phyloP scores from a whole-genome alignment of 2,329 filamentous ascomycete genomes.

The Fusarium penzigii region DNA sequence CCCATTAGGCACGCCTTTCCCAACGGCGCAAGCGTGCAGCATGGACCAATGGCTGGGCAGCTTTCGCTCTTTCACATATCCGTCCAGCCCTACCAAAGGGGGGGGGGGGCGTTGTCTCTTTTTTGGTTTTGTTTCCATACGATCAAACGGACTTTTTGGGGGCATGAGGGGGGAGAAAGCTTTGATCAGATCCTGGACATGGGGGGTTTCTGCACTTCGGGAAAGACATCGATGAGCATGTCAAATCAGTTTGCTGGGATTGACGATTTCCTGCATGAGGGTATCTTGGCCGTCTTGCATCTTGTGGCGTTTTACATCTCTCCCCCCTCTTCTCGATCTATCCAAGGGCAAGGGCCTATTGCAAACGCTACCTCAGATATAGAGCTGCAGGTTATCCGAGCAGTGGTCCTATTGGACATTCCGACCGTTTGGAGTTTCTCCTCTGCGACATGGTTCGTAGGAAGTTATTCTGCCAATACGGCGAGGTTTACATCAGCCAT shows the following conservation, averaged over 20 bases:
- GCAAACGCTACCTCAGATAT: background rate
- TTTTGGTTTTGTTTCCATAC: too few relatives aligned
- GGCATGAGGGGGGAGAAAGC: too few relatives aligned
- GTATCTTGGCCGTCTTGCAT: constrained; percentile 4
- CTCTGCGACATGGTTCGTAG: constrained; percentile 3
- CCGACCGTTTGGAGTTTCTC: constrained; percentile 1
- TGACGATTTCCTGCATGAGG: constrained; percentile 11
- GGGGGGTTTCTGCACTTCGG: background rate
- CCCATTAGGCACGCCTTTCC: background rate
- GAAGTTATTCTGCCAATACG: constrained; percentile 6
- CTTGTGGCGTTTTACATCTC: constrained; percentile 11
- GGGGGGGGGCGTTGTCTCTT: too few relatives aligned
- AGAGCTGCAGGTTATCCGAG: constrained; percentile 9
- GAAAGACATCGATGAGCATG: constrained; percentile 3
- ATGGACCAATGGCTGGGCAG: background rate
- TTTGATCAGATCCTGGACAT: background rate
- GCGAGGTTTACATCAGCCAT: constrained; percentile 6
- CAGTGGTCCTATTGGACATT: constrained; percentile 9
- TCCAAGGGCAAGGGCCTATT: background rate
- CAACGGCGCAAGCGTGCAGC: background rate
- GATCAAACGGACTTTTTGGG: too few relatives aligned
- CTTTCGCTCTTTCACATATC: too few relatives aligned
- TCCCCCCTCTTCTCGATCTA: constrained; percentile 6
- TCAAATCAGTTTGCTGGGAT: constrained; percentile 3
- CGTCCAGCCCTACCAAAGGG: too few relatives aligned